Evolutionary conservation across 768 basidiomycete species (phyloP), one percentile per base, ranked within the genome.

Genomic region (Tricholoma saponaceum): DNA sequence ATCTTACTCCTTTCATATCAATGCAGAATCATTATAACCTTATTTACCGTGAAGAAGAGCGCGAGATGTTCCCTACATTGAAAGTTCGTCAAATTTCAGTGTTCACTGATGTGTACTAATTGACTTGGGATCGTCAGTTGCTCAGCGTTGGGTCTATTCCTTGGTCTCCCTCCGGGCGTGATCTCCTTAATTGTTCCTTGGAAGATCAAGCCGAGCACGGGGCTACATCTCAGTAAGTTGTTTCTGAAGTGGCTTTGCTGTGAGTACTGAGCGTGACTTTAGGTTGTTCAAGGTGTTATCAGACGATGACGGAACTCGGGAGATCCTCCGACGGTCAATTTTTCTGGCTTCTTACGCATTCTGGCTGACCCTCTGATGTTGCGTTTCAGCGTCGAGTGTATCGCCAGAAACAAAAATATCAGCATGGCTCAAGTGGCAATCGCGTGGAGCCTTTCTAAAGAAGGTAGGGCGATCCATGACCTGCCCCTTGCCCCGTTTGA

Each of bases 11-110:
- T 1, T 87, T 88, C 69, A 83, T 87, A 64, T 83, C 82, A 0
- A 85, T 87, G 85, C 86, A 87, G 67, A 87, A 87, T 62, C 82
- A 84, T 57, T 80, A 87, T 66, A 83, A 71, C 57, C 67, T 84
- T 10, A 63, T 83, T 14, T 87, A 88, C 61, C 73, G 86, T 16
- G 86, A 88, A 65, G 85, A 88, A 63, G 85, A 84, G 63, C 72
- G 82, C 2, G 83, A 83, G 62, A 83, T 84, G 82, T 81, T 85
- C 62, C 85, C 85, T 1, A 79, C 79, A 2, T 69, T 83, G 35
- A 81, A 82, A 70, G 81, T 78, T 23, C 41, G 50, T 14, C 22
- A 49, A 12, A n/a, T 23, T 32, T 16, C 26, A 5, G 22, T 32
- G n/a, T n/a, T n/a, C n/a, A n/a, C n/a, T n/a, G n/a, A n/a, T n/a